A percentile compares a stretch with the other conserved stretches of the same genome.
These are phyloP conservation scores for Millerago galiae DNA, from an alignment of 805 yeast species.

Conservation along the genomic window DNA sequence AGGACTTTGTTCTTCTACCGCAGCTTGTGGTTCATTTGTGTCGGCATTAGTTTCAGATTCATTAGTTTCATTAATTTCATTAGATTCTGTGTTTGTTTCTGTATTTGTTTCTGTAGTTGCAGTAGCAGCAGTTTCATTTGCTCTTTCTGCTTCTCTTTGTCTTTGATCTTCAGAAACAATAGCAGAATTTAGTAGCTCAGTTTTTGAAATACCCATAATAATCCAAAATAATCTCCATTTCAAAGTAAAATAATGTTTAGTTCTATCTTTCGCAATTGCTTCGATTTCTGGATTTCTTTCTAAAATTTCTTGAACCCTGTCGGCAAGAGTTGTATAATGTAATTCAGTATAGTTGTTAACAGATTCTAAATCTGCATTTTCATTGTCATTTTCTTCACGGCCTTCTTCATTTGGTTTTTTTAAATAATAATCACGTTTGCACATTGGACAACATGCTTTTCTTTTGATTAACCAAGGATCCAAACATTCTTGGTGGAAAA, in stretches of 20 bases:
- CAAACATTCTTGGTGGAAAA: conserved; percentile 71
- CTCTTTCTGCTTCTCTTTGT: conserved; percentile 15
- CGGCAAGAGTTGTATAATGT: conserved; percentile 33
- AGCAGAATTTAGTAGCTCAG: conserved; percentile 46
- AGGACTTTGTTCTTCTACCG: not conserved
- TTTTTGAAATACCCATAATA: conserved; percentile 45
- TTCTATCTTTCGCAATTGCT: conserved; percentile 34
- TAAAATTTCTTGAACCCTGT: conserved; percentile 36
- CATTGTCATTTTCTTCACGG: conserved; percentile 17
- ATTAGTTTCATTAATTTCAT: not conserved
- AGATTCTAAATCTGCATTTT: conserved; percentile 8
- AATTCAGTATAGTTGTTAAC: conserved; percentile 25
- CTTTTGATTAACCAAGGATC: conserved; percentile 77
- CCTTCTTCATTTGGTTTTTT: conserved; percentile 17
- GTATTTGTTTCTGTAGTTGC: not conserved
- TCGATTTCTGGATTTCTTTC: conserved; percentile 39
- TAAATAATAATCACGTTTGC: conserved; percentile 60
- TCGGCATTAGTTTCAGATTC: not conserved
- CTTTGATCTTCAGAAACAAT: conserved; percentile 32
- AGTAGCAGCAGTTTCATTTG: not conserved
- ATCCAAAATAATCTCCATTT: conserved; percentile 42
- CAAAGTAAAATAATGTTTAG: conserved; percentile 27
- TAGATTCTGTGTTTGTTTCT: not conserved
- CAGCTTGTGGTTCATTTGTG: not conserved
- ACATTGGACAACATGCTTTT: conserved; percentile 78